Conservation (phyloP, 2,329 filamentous ascomycete species). For the Phoma sp. region DNA sequence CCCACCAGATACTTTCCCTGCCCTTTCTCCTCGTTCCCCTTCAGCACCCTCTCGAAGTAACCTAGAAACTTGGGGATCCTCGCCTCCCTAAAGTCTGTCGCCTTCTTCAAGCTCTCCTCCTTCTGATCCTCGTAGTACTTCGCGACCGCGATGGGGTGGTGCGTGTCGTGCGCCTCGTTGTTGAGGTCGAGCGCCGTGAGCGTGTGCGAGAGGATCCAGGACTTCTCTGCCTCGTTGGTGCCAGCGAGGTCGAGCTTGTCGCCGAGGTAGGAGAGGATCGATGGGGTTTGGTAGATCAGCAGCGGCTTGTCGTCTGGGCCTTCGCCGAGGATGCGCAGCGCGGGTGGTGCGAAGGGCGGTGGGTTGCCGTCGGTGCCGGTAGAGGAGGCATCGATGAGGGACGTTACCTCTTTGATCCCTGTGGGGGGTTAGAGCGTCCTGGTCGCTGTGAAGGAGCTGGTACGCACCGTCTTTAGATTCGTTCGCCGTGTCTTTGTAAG, state of each 20-base stretch:
- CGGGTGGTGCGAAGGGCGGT: conserved; percentile 70
- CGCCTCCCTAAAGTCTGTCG: conserved; percentile 63
- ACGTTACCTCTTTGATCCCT: conserved; percentile 57
- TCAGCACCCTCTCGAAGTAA: conserved; percentile 72
- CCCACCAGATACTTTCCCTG: conserved; percentile 71
- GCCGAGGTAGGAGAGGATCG: conserved; percentile 75
- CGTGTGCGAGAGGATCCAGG: conserved; percentile 67
- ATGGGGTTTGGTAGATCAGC: conserved; percentile 71
- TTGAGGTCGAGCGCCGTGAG: conserved; percentile 75
- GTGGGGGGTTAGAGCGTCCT: not conserved
- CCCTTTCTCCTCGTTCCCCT: conserved; percentile 62
- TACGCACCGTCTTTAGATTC: conserved; percentile 52
- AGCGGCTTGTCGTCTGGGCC: conserved; percentile 62
- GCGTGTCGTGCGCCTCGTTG: conserved; percentile 76
- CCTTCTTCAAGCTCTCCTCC: conserved; percentile 65
- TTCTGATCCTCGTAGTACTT: conserved; percentile 80
- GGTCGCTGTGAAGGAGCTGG: not conserved
- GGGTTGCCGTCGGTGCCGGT: conserved; percentile 62
- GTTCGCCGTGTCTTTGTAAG: conserved; percentile 69
- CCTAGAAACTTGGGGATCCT: conserved; percentile 75
- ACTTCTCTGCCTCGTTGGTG: conserved; percentile 57
- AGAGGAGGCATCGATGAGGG: conserved; percentile 54
- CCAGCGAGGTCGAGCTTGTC: conserved; percentile 64
- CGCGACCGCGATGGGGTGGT: conserved; percentile 69
- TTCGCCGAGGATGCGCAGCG: conserved; percentile 61